A percentile compares a stretch with the other conserved stretches of the same genome.
Conservation (phyloP, 1,139 yeast genomes). For the Candida sp. region DNA sequence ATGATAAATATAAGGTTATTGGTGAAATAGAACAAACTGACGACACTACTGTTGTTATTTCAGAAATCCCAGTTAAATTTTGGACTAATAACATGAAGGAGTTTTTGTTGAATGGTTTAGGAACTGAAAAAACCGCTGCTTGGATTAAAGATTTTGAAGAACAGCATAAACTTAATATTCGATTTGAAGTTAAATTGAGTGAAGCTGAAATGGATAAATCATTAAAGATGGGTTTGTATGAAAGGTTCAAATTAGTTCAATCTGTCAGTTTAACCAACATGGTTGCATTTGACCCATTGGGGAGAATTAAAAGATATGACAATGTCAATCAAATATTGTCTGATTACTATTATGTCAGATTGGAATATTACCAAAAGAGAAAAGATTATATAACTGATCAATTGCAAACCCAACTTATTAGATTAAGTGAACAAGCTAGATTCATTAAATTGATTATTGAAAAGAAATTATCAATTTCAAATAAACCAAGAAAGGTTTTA, state of each 20-base stretch:
- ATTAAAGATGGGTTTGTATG: constrained; percentile 69
- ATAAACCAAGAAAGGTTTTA: constrained; percentile 66
- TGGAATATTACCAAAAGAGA: constrained; percentile 88
- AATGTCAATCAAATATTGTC: constrained; percentile 71
- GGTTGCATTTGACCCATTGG: constrained; percentile 96
- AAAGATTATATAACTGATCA: constrained; percentile 75
- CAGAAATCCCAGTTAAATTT: constrained; percentile 88
- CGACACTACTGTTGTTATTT: constrained; percentile 77
- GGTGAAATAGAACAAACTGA: constrained; percentile 85
- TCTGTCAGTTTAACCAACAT: constrained; percentile 75
- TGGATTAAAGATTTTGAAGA: constrained; percentile 98
- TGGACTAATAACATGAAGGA: constrained; percentile 95
- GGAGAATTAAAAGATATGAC: constrained; percentile 81
- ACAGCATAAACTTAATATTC: constrained; percentile 81
- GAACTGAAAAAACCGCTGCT: constrained; percentile 64
- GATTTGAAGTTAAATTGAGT: constrained; percentile 71
- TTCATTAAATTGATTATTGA: constrained; percentile 91
- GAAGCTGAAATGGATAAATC: constrained; percentile 85
- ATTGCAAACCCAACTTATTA: constrained; percentile 71
- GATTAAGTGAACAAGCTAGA: constrained; percentile 79
- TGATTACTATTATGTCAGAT: constrained; percentile 82
- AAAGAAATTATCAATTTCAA: constrained; percentile 62
- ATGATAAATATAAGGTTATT: constrained; percentile 67
- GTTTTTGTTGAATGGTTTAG: constrained; percentile 72
- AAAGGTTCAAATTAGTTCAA: constrained; percentile 75